Percentiles rank a stretch among this genome's conserved stretches.
phyloP scores from a whole-genome alignment of 371 early-diverging fungal species.

The Mucor circinelloides region DNA sequence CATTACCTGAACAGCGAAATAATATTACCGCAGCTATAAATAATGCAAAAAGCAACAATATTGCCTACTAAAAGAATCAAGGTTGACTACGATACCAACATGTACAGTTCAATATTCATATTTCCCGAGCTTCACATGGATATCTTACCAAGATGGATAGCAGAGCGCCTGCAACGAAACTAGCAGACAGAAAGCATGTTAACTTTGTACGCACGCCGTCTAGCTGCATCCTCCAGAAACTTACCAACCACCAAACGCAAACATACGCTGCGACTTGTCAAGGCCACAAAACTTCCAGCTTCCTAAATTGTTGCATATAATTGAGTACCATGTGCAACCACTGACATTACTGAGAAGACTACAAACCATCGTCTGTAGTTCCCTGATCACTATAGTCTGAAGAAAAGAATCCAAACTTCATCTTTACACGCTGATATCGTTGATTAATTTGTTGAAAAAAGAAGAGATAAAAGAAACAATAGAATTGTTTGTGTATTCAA shows the following conservation, averaged over 20 bases:
- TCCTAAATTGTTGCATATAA: conserved; percentile 21
- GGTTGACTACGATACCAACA: conserved; percentile 56
- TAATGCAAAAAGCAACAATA: conserved; percentile 79
- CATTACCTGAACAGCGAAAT: conserved; percentile 79
- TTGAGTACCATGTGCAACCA: background rate
- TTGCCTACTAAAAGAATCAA: conserved; percentile 60
- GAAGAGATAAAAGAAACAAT: background rate
- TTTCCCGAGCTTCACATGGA: background rate
- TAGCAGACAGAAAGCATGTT: background rate
- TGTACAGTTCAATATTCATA: background rate
- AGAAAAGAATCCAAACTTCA: conserved; percentile 52
- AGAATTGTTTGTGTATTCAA: background rate
- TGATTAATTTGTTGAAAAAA: background rate
- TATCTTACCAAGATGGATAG: conserved; percentile 71
- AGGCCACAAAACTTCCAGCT: conserved; percentile 61
- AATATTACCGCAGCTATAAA: conserved; percentile 90
- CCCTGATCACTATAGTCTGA: conserved; percentile 47
- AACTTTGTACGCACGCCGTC: background rate
- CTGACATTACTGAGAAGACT: background rate
- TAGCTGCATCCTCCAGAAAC: background rate
- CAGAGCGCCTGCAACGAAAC: conserved; percentile 77
- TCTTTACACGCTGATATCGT: conserved; percentile 3
- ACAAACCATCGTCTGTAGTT: conserved; percentile 46
- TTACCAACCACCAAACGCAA: conserved; percentile 85
- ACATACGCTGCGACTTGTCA: conserved; percentile 80